phyloP scores from a whole-genome alignment of 1,284 basidiomycete genomes.

The Trichosporon ovoides region DNA sequence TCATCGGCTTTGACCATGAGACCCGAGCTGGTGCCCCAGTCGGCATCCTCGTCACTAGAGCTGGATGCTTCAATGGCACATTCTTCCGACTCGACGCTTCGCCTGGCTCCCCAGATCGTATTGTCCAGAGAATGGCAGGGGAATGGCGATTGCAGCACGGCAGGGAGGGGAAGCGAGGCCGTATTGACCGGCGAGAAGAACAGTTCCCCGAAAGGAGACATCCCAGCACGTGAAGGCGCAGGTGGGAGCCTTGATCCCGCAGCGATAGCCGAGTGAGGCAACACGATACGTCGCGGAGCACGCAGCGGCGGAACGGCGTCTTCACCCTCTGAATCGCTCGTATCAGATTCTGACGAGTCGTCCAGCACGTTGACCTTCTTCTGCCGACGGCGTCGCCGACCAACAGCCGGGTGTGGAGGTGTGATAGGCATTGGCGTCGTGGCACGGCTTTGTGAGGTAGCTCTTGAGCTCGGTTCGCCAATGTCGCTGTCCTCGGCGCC shows the following conservation, averaged over 20 bases:
- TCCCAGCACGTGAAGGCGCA: constrained; percentile 12
- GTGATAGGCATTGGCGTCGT: constrained; percentile 5
- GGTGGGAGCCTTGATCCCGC: constrained; percentile 12
- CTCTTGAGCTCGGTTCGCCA: constrained; percentile 6
- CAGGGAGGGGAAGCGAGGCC: constrained; percentile 14
- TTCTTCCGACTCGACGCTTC: constrained; percentile 18
- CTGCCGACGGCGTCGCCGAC: constrained; percentile 3
- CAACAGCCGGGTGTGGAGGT: not conserved
- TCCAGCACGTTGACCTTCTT: constrained; percentile 15
- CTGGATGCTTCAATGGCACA: constrained; percentile 29
- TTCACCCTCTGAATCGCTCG: constrained; percentile 36
- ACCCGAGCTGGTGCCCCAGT: constrained; percentile 36
- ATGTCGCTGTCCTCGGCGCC: constrained; percentile 14
- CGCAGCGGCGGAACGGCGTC: constrained; percentile 20
- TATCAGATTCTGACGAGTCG: constrained; percentile 39
- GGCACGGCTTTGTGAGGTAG: constrained; percentile 14
- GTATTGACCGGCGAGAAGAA: constrained; percentile 29
- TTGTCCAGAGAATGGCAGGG: constrained; percentile 47
- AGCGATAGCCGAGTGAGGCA: constrained; percentile 11
- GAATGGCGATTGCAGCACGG: constrained; percentile 34
- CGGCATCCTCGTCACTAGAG: constrained; percentile 39
- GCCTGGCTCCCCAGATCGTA: constrained; percentile 39
- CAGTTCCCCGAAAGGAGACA: constrained; percentile 31
- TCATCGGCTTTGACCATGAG: constrained; percentile 32
- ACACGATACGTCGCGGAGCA: constrained; percentile 18